Conservation (phyloP, 495 filamentous ascomycete genomes). For the Amorphotheca resinae region DNA sequence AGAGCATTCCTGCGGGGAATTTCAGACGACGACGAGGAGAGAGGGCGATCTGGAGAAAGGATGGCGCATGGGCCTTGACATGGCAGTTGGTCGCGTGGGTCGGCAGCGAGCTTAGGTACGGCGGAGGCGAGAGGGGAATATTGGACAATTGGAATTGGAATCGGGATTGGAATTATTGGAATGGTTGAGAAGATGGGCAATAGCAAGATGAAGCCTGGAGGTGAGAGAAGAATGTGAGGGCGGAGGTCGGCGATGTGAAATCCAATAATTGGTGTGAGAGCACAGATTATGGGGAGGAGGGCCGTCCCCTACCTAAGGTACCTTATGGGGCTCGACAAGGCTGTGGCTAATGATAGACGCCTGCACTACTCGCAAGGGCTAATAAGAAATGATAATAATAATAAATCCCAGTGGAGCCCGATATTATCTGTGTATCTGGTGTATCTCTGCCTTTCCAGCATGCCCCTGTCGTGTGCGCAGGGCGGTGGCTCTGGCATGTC, state of each 20-base stretch:
- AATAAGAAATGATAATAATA: too few relatives aligned
- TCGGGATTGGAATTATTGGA: neutral
- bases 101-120: neutral
- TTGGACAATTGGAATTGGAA: too few relatives aligned
- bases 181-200: neutral
- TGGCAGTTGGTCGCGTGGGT: conserved; percentile 5
- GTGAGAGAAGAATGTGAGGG: neutral
- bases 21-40: too few relatives aligned
- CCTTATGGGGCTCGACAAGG: neutral
- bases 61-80: conserved; percentile 11
- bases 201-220: neutral
- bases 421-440: too few relatives aligned
- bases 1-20: conserved; percentile 7
- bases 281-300: neutral
- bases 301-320: too few relatives aligned
- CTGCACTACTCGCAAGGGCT: too few relatives aligned
- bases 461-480: too few relatives aligned
- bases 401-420: too few relatives aligned
- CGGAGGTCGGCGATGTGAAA: neutral
- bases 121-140: neutral
- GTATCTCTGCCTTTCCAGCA: too few relatives aligned
- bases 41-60: neutral
- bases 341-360: neutral
- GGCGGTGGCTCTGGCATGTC: too few relatives aligned
- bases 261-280: neutral